phyloP scores from a whole-genome alignment of 768 basidiomycete species.

The Mycena epipterygia region DNA sequence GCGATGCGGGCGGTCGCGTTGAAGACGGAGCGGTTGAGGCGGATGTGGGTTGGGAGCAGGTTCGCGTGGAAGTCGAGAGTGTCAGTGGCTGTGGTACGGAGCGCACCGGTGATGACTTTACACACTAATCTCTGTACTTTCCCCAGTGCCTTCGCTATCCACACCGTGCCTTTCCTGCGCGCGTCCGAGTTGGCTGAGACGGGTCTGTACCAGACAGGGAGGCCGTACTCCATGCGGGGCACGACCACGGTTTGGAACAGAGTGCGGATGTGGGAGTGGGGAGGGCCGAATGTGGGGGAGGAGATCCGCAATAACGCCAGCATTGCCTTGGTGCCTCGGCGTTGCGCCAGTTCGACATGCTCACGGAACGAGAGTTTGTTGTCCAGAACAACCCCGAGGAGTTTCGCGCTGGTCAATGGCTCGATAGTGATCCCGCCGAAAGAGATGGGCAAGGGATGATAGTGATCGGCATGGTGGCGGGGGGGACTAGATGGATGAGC shows the following conservation, averaged over 20 bases:
- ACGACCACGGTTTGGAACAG: not conserved
- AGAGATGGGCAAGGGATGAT: not conserved
- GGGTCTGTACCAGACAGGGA: not conserved
- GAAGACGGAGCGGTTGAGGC: too few relatives aligned
- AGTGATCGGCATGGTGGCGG: not conserved
- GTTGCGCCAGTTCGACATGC: not conserved
- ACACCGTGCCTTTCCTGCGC: not conserved
- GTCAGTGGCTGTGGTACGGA: not conserved
- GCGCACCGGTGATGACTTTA: not conserved
- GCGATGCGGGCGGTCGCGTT: too few relatives aligned
- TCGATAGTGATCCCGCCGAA: not conserved
- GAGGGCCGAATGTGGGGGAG: constrained; percentile 2
- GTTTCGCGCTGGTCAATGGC: not conserved
- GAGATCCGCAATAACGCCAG: not conserved
- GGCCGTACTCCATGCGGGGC: not conserved
- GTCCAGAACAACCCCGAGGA: constrained; percentile 6
- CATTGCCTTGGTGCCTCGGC: not conserved
- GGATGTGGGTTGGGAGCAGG: not conserved
- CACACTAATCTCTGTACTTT: not conserved
- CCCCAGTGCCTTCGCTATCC: not conserved
- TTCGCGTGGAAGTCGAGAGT: not conserved
- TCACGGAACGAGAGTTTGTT: not conserved
- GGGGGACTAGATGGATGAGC: constrained; percentile 5
- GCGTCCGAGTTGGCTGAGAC: not conserved
- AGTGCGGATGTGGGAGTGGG: not conserved